phyloP scores from a whole-genome alignment of 2,329 filamentous ascomycete species.

The Aschersonia sp. region DNA sequence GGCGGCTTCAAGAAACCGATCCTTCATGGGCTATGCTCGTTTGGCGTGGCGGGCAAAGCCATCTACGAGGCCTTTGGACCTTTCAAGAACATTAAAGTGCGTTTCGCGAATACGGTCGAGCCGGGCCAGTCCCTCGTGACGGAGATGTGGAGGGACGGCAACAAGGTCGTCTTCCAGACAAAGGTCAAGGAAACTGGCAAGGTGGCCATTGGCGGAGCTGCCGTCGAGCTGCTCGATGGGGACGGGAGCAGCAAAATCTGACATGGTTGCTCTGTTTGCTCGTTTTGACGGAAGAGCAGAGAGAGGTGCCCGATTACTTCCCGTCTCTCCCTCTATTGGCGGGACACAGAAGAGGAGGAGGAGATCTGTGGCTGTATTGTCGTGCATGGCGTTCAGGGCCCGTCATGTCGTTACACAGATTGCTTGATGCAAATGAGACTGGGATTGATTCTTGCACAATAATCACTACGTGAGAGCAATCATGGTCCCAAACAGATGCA shows the following conservation, averaged over 20 bases:
- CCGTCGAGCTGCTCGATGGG: constrained; percentile 50
- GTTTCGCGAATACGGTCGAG: constrained; percentile 74
- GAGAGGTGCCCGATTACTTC: not conserved
- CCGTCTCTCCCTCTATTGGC: no score
- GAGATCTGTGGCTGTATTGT: no score
- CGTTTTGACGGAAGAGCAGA: not conserved
- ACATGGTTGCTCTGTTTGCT: not conserved
- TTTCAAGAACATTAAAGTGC: constrained; percentile 84
- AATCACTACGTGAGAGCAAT: no score
- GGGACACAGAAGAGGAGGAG: no score
- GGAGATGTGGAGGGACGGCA: constrained; percentile 87
- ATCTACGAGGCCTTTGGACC: constrained; percentile 71
- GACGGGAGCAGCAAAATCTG: constrained; percentile 16
- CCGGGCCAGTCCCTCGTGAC: constrained; percentile 83
- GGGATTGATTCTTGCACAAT: not conserved
- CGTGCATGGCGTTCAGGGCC: no score
- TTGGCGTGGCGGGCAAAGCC: constrained; percentile 84
- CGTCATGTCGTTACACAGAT: not conserved
- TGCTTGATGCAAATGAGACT: not conserved
- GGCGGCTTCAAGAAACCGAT: constrained; percentile 93
- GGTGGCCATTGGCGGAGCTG: constrained; percentile 68
- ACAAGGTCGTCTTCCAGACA: constrained; percentile 68
- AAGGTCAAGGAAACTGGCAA: constrained; percentile 91
- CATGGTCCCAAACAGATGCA: no score
- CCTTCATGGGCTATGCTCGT: constrained; percentile 90